phyloP scores from a whole-genome alignment of 2,329 filamentous ascomycete species.

The Stemphylium beticola region DNA sequence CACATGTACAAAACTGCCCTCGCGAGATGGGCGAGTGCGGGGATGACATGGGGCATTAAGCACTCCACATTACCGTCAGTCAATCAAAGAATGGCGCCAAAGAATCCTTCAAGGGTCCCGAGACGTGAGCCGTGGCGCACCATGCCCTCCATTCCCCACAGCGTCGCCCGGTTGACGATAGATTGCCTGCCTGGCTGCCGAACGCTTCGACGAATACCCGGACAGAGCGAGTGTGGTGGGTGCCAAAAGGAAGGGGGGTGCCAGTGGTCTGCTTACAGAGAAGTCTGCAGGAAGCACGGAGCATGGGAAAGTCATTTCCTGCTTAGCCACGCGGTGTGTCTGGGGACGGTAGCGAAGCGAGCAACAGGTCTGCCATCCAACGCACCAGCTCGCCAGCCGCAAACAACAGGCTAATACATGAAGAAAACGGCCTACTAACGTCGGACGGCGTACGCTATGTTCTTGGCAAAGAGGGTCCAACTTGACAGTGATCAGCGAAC shows the following conservation, averaged over 20 bases:
- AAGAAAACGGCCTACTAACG: constrained; percentile 17
- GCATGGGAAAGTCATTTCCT: constrained; percentile 17
- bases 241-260: constrained; percentile 19
- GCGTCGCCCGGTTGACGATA: constrained; percentile 29
- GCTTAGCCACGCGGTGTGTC: constrained; percentile 18
- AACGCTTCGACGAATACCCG: constrained; percentile 5
- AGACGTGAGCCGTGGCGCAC: constrained; percentile 26
- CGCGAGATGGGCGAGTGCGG: constrained; percentile 45
- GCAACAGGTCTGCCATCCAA: too few relatives aligned
- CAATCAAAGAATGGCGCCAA: constrained; percentile 34
- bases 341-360: constrained; percentile 24
- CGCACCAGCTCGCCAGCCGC: constrained; percentile 25
- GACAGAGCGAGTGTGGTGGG: too few relatives aligned
- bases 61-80: constrained; percentile 42
- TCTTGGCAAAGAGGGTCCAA: constrained; percentile 25
- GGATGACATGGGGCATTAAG: constrained; percentile 37
- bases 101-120: constrained; percentile 31
- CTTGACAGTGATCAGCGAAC: constrained; percentile 27
- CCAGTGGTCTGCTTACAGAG: constrained; percentile 32
- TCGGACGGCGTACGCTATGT: constrained; percentile 21
- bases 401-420: constrained; percentile 40
- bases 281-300: constrained; percentile 37
- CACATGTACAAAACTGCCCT: constrained; percentile 25
- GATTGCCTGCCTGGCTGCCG: constrained; percentile 37
- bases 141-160: constrained; percentile 30